phyloP scores from a whole-genome alignment of 2,329 filamentous ascomycete species.

The Chrysoporthe austroafricana region DNA sequence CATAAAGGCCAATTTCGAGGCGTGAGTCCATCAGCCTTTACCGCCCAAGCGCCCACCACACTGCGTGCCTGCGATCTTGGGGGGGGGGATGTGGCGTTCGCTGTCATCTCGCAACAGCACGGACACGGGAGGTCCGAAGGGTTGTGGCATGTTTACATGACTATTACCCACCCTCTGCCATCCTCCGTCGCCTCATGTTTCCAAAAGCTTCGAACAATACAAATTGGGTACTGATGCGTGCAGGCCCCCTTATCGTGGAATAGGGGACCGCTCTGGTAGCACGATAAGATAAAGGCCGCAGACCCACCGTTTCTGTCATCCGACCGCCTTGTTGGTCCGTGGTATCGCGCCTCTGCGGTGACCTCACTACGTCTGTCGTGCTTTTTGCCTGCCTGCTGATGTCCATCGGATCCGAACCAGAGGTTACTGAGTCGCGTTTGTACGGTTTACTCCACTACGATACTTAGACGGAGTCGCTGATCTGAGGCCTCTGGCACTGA shows the following conservation, averaged over 20 bases:
- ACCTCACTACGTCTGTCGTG: not conserved
- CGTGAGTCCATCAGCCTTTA: not conserved
- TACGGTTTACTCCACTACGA: not conserved
- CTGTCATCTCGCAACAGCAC: not conserved
- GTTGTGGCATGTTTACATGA: not conserved
- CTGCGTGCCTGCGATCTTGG: too few relatives aligned
- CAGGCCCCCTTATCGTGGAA: conserved; percentile 16
- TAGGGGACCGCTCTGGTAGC: conserved; percentile 5
- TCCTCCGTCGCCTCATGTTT: not conserved
- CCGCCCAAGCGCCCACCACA: not conserved
- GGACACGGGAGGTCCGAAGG: not conserved
- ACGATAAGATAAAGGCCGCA: conserved; percentile 19
- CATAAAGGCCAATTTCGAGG: not conserved
- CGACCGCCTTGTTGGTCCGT: not conserved
- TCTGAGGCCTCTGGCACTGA: not conserved
- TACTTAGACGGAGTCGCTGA: not conserved
- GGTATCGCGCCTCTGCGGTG: not conserved
- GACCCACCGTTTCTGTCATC: conserved; percentile 23
- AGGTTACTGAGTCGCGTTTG: not conserved
- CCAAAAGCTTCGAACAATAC: not conserved
- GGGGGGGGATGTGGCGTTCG: too few relatives aligned
- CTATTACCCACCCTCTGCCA: not conserved
- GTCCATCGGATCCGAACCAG: not conserved
- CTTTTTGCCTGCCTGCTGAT: not conserved
- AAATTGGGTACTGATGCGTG: not conserved